A percentile compares a stretch with the other conserved stretches of the same genome.
Conservation (phyloP, 805 yeast species). For the Metschnikowia henanensis region DNA sequence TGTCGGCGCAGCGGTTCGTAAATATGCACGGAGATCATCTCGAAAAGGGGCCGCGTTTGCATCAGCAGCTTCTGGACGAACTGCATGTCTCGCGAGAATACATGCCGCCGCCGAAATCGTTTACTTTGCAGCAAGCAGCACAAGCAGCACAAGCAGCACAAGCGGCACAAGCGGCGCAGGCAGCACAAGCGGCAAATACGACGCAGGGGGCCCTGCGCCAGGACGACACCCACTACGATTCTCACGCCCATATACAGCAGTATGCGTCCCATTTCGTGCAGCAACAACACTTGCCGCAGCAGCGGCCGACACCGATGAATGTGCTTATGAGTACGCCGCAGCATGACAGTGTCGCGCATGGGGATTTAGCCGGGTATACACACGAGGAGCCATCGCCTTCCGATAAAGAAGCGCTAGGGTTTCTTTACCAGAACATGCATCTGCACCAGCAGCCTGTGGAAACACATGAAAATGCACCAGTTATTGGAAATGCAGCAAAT, state of each 20-base stretch:
- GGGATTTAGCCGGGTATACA: not conserved
- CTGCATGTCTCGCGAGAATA: constrained; percentile 1
- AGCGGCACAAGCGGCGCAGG: too few relatives aligned
- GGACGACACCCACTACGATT: not conserved
- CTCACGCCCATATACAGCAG: constrained; percentile 3
- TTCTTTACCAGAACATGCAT: constrained; percentile 14
- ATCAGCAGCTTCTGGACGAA: not conserved
- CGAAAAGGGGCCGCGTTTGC: not conserved
- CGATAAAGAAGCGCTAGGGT: constrained; percentile 13
- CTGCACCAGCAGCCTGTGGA: constrained; percentile 11
- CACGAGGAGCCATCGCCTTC: constrained; percentile 14
- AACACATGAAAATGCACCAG: too few relatives aligned
- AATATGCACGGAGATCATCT: not conserved
- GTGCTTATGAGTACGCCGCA: constrained; percentile 48
- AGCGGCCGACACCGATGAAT: constrained; percentile 16
- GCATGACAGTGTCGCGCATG: constrained; percentile 29
- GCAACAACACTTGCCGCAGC: constrained; percentile 11
- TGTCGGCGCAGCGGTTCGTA: constrained; percentile 1
- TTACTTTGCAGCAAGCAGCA: constrained; percentile 14
- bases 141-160: too few relatives aligned
- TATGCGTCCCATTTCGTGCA: constrained; percentile 1
- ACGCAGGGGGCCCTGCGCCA: not conserved
- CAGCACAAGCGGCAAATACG: too few relatives aligned
- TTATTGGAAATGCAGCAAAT: too few relatives aligned
- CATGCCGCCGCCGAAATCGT: constrained; percentile 33